Conservation (phyloP, 352 stramenopile genomes). For the Pythium oligandrum region DNA sequence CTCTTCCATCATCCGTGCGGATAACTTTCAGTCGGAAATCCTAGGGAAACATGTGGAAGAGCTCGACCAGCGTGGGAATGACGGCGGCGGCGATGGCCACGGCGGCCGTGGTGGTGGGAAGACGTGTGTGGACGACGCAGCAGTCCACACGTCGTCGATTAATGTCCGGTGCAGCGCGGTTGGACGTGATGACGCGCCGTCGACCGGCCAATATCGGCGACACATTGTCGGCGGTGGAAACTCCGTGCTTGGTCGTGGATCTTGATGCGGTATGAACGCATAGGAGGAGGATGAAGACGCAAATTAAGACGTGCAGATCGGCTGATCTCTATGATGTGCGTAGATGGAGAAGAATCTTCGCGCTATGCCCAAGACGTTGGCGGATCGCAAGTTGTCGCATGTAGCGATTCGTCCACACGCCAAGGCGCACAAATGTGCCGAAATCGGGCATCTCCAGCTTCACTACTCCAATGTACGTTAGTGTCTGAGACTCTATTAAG, state of each 20-base stretch:
- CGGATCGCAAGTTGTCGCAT: conserved; percentile 8
- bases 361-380: conserved; percentile 30
- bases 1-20: too few species aligned
- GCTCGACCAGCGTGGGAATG: neutral
- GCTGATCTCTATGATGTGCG: too few species aligned
- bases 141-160: conserved; percentile 4
- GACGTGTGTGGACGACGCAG: neutral
- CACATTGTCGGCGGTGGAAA: conserved; percentile 41
- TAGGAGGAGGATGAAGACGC: too few species aligned
- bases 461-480: conserved; percentile 26
- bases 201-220: conserved; percentile 25
- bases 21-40: too few species aligned
- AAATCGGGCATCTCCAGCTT: conserved; percentile 45
- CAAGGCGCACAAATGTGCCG: conserved; percentile 68
- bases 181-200: conserved; percentile 12
- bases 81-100: conserved; percentile 9
- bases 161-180: conserved; percentile 1
- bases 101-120: conserved; percentile 3
- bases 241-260: conserved; percentile 62
- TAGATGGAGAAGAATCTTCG: conserved; percentile 54
- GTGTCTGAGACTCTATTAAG: neutral
- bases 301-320: too few species aligned
- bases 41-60: conserved; percentile 10
- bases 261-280: conserved; percentile 33
- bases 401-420: conserved; percentile 61